These are phyloP conservation scores for Trichoderma sp. DNA, from an alignment of 2,329 filamentous ascomycete genomes.

Conservation along the genomic window DNA sequence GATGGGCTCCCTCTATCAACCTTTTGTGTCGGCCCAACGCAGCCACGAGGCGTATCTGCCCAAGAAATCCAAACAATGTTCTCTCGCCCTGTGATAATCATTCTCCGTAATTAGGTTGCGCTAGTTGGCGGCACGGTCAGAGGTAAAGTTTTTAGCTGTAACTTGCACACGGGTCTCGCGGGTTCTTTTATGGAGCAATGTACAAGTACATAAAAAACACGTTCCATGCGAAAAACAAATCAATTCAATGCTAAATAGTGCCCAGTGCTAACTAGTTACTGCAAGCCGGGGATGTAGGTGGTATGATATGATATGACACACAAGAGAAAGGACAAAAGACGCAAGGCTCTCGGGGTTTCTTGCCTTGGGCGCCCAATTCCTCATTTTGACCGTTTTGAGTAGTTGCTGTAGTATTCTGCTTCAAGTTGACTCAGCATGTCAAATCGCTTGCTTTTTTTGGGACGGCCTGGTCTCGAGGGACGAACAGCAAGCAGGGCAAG, in stretches of 20 bases:
- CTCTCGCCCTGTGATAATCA: constrained; percentile 3
- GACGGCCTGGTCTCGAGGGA: background rate
- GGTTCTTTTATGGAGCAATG: background rate
- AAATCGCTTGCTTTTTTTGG: background rate
- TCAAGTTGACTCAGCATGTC: background rate
- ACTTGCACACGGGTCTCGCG: background rate
- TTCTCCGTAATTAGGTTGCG: constrained; percentile 9
- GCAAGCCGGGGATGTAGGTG: background rate
- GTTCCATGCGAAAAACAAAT: background rate
- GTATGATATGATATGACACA: background rate
- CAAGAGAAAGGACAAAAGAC: background rate
- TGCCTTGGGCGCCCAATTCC: background rate
- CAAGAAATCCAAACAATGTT: background rate
- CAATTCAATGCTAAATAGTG: background rate
- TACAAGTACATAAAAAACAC: background rate
- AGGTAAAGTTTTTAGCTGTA: background rate
- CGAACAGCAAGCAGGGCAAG: background rate
- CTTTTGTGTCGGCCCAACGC: background rate
- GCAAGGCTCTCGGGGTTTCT: background rate
- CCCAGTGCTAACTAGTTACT: background rate
- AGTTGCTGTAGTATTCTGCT: background rate
- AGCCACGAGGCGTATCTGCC: background rate
- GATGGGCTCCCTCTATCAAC: background rate
- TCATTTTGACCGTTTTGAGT: background rate
- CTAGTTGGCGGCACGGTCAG: background rate